Base-by-base conservation (phyloP, 192 early-diverging fungal genomes). In the Entomortierella parvispora region DNA sequence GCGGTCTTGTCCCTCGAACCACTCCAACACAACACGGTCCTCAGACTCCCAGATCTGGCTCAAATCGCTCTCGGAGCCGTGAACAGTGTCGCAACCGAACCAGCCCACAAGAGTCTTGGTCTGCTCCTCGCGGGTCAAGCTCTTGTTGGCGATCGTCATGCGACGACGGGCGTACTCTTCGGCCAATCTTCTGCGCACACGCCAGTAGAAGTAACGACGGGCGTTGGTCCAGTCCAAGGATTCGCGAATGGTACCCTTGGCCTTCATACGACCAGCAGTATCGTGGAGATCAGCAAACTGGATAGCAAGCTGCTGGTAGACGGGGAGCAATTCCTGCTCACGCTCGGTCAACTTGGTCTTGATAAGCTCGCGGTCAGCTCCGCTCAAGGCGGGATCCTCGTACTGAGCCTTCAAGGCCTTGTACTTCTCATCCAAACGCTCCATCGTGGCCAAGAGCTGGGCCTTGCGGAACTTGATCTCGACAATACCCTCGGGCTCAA, bases 241-340 rank as follows among this genome's bases (percentile, higher is more conserved):
- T 47, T 90, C 84, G 25, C 90, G 84, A 60, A 99, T 91, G 2
- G 93, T 93, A 45, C 91, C 90, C 92, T 99, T 99, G 83, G 92
- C 94, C 29, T 90, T 84, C 96, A 99, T 98, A 68, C 97, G 93
- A 18, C 93, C 93, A 25, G 96, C 92, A 45, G 88, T 91, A 85
- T 99, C 97, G 79, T 99, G 97, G 58, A 99, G 88, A 79, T 99
- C 97, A 31, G 97, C 97, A 69, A 99, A 97, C 70, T 98, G 94
- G 18, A 99, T 82, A 22, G 94, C 95, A 28, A 94, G 87, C 80
- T 98, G 96, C 71, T 94, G 90, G 84, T 96, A 97, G 10, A 96
- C 87, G 14, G 97, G 95, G 48, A 99, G 50, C 25, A 99, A 80
- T 52, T 89, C 86, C 71, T 92, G 88, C 71, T 99, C 94, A 53